phyloP scores from a whole-genome alignment of 164 flowering plant species.

The Taxillus chinensis region DNA sequence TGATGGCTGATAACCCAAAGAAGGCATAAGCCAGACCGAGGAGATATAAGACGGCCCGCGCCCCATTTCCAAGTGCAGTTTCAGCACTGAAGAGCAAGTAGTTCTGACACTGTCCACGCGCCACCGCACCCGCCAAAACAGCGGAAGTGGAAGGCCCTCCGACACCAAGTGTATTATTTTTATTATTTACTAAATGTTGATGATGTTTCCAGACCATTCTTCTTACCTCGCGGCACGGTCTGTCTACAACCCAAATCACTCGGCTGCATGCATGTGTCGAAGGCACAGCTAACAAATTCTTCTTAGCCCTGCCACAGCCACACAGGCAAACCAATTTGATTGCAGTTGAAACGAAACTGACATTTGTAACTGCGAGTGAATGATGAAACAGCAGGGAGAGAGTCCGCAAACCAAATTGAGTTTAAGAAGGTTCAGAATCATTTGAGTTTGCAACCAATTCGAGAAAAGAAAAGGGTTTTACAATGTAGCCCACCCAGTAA shows the following conservation, averaged over 20 bases:
- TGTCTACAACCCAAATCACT: not conserved
- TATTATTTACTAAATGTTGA: conserved; percentile 7
- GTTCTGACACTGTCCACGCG: conserved; percentile 41
- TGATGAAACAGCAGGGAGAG: no score
- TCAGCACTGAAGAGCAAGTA: conserved; percentile 55
- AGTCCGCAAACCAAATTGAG: no score
- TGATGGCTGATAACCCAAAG: conserved; percentile 76
- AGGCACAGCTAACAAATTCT: no score
- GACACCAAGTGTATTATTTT: not conserved
- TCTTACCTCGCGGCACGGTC: not conserved
- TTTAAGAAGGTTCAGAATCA: no score
- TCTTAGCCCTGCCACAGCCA: no score
- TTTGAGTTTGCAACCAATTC: no score
- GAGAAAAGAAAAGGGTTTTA: no score
- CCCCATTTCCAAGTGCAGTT: conserved; percentile 39
- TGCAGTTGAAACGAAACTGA: no score
- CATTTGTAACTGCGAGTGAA: no score
- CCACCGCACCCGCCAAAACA: conserved; percentile 1
- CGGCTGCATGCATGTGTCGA: not conserved
- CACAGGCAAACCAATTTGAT: no score
- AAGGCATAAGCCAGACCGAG: conserved; percentile 80
- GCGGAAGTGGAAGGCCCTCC: conserved; percentile 6
- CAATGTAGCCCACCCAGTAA: no score
- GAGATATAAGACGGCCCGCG: conserved; percentile 50
- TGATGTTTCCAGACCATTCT: conserved; percentile 21